These are phyloP conservation scores for Colletotrichum plurivorum DNA, from an alignment of 2,329 filamentous ascomycete species.

Conservation along the genomic window DNA sequence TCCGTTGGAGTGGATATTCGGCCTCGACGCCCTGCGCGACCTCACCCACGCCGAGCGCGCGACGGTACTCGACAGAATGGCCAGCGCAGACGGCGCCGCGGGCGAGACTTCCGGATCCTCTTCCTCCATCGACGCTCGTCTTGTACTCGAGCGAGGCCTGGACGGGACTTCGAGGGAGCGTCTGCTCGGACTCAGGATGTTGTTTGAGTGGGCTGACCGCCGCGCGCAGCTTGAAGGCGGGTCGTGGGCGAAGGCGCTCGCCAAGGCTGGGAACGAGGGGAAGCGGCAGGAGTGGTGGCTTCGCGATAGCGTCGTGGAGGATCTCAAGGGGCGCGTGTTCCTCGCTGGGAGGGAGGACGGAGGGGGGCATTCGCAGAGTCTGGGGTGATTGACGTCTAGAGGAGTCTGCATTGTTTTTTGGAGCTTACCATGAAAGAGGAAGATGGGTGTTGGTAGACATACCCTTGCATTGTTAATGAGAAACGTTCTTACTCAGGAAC, in stretches of 20 bases:
- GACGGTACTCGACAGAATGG: slow-evolving; percentile 68
- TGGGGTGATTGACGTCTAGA: neutral
- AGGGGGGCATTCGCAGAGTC: slow-evolving; percentile 21
- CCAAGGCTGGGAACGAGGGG: slow-evolving; percentile 36
- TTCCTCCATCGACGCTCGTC: slow-evolving; percentile 75
- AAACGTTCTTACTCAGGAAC: too few relatives aligned
- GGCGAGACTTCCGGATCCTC: slow-evolving; percentile 56
- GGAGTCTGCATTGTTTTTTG: too few relatives aligned
- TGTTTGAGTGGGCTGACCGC: slow-evolving; percentile 71
- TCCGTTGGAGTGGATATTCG: slow-evolving; percentile 83
- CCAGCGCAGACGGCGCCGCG: slow-evolving; percentile 63
- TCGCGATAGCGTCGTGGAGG: slow-evolving; percentile 67
- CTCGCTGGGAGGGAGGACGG: slow-evolving; percentile 57
- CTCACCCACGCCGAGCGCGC: slow-evolving; percentile 77
- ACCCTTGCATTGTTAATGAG: too few relatives aligned
- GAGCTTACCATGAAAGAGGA: too few relatives aligned
- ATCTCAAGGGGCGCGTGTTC: slow-evolving; percentile 69
- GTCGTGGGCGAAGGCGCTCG: slow-evolving; percentile 40
- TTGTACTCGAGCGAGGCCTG: slow-evolving; percentile 73
- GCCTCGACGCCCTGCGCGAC: slow-evolving; percentile 66
- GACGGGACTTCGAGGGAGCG: slow-evolving; percentile 56
- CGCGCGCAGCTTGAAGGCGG: slow-evolving; percentile 53
- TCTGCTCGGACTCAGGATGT: slow-evolving; percentile 63
- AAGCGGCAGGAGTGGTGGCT: slow-evolving; percentile 66
- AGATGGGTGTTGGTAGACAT: too few relatives aligned